These are phyloP conservation scores for Cercospora sojina DNA, from an alignment of 2,329 filamentous ascomycete species.

Conservation along the genomic window DNA sequence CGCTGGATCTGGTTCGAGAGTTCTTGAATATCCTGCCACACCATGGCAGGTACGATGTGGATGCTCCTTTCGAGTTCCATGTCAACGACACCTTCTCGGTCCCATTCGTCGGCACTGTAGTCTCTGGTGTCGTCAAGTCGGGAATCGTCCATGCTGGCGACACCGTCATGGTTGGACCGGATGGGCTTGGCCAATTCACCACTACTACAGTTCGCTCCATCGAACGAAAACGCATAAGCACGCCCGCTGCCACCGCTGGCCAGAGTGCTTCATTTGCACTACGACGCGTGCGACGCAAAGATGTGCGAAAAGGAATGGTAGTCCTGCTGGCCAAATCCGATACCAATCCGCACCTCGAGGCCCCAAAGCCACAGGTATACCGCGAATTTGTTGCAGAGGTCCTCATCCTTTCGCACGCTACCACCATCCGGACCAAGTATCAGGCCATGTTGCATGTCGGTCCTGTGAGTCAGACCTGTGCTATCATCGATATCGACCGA, in stretches of 20 bases:
- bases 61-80: constrained; percentile 88
- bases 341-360: constrained; percentile 48
- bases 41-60: constrained; percentile 85
- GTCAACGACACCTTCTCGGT: constrained; percentile 98
- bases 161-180: constrained; percentile 81
- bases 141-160: constrained; percentile 89
- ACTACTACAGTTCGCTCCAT: constrained; percentile 87
- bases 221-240: constrained; percentile 86
- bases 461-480: constrained; percentile 89
- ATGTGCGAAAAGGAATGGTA: constrained; percentile 97
- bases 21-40: constrained; percentile 96
- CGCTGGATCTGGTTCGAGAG: constrained; percentile 82
- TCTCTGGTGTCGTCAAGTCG: constrained; percentile 84
- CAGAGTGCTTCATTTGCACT: constrained; percentile 92
- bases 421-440: constrained; percentile 94
- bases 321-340: constrained; percentile 77
- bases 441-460: constrained; percentile 98
- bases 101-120: constrained; percentile 92
- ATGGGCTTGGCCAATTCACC: constrained; percentile 84
- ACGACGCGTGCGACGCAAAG: constrained; percentile 81
- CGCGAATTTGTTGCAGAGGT: constrained; percentile 67
- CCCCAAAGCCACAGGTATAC: constrained; percentile 52
- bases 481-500: constrained; percentile 97
- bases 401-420: constrained; percentile 90
- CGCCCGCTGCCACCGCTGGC: constrained; percentile 83